A percentile compares a stretch with the other conserved stretches of the same genome.
Evolutionary conservation across 2,329 filamentous ascomycete species (phyloP).

Genomic region (Aspergillus pseudoviridinutans): DNA sequence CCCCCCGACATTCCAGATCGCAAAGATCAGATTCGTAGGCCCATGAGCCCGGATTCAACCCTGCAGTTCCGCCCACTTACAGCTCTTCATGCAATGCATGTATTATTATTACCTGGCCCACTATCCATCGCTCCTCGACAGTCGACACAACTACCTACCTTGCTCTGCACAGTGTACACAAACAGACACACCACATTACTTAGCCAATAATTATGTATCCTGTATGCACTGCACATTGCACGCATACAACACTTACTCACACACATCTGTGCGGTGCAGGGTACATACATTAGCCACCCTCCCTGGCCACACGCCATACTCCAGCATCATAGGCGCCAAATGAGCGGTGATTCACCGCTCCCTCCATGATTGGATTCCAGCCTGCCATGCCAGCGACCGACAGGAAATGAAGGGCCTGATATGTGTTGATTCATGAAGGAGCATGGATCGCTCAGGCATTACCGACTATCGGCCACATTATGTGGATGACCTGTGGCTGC

Average conservation of each 20-base stretch:
- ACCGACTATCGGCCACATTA: not conserved
- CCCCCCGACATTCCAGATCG: not conserved
- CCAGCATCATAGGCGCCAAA: not conserved
- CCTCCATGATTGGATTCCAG: slow-evolving; percentile 10
- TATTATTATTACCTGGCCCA: not conserved
- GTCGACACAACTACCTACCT: not conserved
- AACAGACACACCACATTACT: not conserved
- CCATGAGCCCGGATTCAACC: slow-evolving; percentile 15
- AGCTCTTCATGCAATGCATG: slow-evolving; percentile 14
- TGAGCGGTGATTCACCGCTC: slow-evolving; percentile 20
- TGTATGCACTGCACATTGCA: no score
- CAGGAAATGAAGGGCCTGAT: not conserved
- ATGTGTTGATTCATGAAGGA: not conserved
- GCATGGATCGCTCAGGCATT: slow-evolving; percentile 1
- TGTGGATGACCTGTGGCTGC: not conserved
- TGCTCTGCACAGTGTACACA: no score
- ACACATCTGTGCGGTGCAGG: not conserved
- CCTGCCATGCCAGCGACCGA: slow-evolving; percentile 8
- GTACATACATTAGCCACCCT: not conserved
- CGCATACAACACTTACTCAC: not conserved
- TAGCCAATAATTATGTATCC: no score
- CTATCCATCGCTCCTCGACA: not conserved
- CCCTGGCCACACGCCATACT: not conserved
- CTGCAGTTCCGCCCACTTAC: slow-evolving; percentile 11
- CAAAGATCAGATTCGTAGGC: slow-evolving; percentile 9